Evolutionary conservation across 768 basidiomycete genomes (phyloP).

Genomic region (Lentinula detonsa): DNA sequence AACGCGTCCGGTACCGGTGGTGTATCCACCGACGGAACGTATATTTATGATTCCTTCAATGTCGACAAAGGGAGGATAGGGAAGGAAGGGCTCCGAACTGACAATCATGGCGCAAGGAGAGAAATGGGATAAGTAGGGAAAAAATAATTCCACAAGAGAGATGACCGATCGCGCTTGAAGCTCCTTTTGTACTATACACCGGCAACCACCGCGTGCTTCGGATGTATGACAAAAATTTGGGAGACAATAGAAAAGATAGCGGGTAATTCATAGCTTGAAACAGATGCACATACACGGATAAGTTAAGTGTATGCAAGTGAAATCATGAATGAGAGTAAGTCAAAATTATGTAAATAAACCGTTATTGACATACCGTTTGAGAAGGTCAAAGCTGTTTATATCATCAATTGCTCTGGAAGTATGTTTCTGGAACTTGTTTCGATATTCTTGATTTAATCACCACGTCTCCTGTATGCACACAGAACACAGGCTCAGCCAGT

Average conservation of each 20-base stretch:
- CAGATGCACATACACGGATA: background rate
- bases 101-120: background rate
- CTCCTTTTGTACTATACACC: background rate
- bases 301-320: no score
- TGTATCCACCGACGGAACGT: conserved; percentile 25
- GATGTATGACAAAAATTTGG: background rate
- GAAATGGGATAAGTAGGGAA: background rate
- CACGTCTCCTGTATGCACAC: no score
- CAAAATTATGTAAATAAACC: no score
- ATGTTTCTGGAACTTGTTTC: background rate
- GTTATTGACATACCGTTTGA: background rate
- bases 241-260: background rate
- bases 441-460: no score
- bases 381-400: background rate
- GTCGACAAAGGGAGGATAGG: conserved; percentile 28
- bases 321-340: no score
- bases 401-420: background rate
- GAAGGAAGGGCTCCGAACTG: conserved; percentile 4
- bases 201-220: background rate
- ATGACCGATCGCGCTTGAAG: background rate
- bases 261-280: background rate
- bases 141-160: background rate
- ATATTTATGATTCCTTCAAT: conserved; percentile 35
- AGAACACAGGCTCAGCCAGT: no score
- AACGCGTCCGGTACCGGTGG: conserved; percentile 3